Evolutionary conservation across 2,329 filamentous ascomycete species (phyloP).

Genomic region (Ophiostoma sp.): DNA sequence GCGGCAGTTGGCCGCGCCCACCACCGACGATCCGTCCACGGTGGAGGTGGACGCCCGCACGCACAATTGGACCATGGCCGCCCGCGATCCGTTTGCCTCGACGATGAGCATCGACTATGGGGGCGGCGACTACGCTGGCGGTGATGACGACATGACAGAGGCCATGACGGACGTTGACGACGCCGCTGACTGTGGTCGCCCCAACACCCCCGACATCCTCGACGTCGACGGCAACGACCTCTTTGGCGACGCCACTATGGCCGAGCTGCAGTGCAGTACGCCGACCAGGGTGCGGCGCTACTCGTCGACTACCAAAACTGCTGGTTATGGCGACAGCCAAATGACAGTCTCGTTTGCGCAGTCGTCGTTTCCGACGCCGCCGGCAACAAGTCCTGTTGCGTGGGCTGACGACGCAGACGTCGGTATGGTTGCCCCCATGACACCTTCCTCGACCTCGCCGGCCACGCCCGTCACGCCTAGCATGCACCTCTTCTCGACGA

Average conservation of each 20-base stretch:
- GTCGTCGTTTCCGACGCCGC: slow-evolving; percentile 55
- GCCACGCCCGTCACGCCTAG: slow-evolving; percentile 39
- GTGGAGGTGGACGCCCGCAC: slow-evolving; percentile 29
- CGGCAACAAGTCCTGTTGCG: slow-evolving; percentile 52
- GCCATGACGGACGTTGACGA: not conserved
- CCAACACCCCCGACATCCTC: slow-evolving; percentile 36
- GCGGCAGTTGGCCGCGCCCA: slow-evolving; percentile 33
- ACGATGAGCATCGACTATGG: not conserved
- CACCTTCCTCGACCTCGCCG: slow-evolving; percentile 9
- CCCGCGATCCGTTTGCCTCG: slow-evolving; percentile 49
- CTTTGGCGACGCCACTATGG: slow-evolving; percentile 54
- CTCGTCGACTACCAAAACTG: not conserved
- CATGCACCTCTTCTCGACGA: slow-evolving; percentile 19
- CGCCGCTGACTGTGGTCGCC: slow-evolving; percentile 42
- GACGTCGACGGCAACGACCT: slow-evolving; percentile 35
- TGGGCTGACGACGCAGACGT: not conserved
- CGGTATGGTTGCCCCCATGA: not conserved
- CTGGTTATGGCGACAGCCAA: slow-evolving; percentile 23
- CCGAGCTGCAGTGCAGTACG: slow-evolving; percentile 54
- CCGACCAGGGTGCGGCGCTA: slow-evolving; percentile 40
- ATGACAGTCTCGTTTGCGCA: slow-evolving; percentile 33
- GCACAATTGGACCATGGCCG: slow-evolving; percentile 54
- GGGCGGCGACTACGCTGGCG: slow-evolving; percentile 21
- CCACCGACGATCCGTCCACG: slow-evolving; percentile 23
- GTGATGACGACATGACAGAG: slow-evolving; percentile 48